These are phyloP conservation scores for Torulaspora globosa DNA, from an alignment of 1,139 yeast genomes.

Conservation along the genomic window DNA sequence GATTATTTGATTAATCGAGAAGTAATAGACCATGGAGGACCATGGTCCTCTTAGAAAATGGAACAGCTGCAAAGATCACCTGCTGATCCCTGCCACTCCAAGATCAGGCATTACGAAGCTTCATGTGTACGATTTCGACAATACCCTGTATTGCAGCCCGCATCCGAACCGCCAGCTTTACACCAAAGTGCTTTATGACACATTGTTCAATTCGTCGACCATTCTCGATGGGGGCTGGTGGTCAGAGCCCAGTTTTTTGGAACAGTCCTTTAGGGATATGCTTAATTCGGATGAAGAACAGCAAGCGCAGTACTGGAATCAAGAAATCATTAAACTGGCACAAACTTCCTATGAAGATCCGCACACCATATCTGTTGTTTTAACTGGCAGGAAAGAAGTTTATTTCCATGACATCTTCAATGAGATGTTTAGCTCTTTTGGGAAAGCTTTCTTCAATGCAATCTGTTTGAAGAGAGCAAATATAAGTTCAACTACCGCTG, in stretches of 20 bases:
- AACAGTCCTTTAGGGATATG: conserved; percentile 39
- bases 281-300: conserved; percentile 11
- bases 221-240: conserved; percentile 47
- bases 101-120: conserved; percentile 28
- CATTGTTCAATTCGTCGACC: conserved; percentile 11
- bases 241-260: conserved; percentile 39
- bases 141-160: conserved; percentile 45
- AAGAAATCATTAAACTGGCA: conserved; percentile 39
- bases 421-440: conserved; percentile 21
- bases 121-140: conserved; percentile 48
- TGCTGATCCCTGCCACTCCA: conserved; percentile 17
- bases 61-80: conserved; percentile 26
- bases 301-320: conserved; percentile 40
- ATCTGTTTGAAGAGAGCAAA: conserved; percentile 38
- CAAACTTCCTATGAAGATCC: conserved; percentile 36
- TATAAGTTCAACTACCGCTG: conserved; percentile 33
- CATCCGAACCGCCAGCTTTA: conserved; percentile 42
- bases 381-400: conserved; percentile 42
- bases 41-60: conserved; percentile 20
- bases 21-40: not conserved
- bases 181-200: conserved; percentile 32
- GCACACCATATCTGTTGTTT: conserved; percentile 38
- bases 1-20: not conserved
- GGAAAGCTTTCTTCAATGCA: conserved; percentile 39
- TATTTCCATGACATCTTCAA: conserved; percentile 27